phyloP scores from a whole-genome alignment of 495 filamentous ascomycete genomes.

The Platismatia glauca region DNA sequence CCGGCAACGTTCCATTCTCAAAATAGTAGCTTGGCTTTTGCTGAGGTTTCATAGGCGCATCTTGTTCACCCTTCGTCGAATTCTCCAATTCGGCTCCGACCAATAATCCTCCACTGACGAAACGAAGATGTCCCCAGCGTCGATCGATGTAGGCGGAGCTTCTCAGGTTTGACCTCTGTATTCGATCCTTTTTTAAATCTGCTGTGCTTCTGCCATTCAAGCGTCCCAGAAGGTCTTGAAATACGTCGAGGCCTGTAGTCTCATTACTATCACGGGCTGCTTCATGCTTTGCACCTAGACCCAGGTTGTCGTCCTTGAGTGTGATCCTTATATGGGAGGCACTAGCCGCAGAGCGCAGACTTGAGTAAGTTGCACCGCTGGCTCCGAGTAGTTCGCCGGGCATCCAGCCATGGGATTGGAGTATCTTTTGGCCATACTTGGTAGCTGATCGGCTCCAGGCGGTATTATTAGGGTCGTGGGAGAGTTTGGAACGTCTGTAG shows the following conservation, averaged over 20 bases:
- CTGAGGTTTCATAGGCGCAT: not conserved
- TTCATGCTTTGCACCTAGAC: conserved; percentile 68
- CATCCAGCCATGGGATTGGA: conserved; percentile 80
- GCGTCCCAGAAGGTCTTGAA: conserved; percentile 75
- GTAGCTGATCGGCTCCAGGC: conserved; percentile 75
- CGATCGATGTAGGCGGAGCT: conserved; percentile 56
- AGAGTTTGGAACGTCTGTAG: conserved; percentile 68
- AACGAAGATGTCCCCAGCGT: conserved; percentile 66
- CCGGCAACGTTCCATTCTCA: not conserved
- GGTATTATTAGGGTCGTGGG: conserved; percentile 87
- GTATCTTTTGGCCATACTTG: conserved; percentile 77
- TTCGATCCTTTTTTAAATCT: conserved; percentile 55
- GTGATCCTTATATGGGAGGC: conserved; percentile 67
- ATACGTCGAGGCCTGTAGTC: conserved; percentile 71
- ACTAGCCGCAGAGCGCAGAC: conserved; percentile 65
- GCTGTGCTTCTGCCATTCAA: conserved; percentile 78
- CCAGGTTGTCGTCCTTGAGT: conserved; percentile 82
- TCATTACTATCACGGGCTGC: conserved; percentile 52
- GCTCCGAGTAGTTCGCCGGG: conserved; percentile 75
- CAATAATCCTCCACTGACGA: conserved; percentile 72
- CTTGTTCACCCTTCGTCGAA: not conserved
- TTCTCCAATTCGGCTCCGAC: conserved; percentile 20
- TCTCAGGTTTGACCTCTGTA: conserved; percentile 51
- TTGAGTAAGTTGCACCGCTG: conserved; percentile 59
- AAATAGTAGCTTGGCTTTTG: not conserved